Conservation (phyloP, 176 grass and related monocot genomes). For the Guadua angustifolia region DNA sequence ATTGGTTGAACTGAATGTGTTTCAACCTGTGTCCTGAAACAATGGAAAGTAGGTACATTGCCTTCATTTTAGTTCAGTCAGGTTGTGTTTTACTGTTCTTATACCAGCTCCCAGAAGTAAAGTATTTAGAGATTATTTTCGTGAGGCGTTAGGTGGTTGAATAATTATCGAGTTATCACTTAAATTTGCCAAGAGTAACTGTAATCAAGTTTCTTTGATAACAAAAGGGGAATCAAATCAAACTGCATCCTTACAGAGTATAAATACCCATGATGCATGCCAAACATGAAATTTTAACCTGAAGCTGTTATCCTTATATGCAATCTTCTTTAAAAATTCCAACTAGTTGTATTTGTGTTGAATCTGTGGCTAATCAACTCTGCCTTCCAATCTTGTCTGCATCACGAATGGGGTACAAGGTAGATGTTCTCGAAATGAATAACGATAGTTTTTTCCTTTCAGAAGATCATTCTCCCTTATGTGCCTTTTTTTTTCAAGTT, state of each 20-base stretch:
- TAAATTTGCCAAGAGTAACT: background rate
- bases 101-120: background rate
- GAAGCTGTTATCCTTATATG: background rate
- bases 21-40: background rate
- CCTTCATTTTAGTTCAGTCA: background rate
- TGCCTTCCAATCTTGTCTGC: background rate
- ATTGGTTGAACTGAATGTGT: background rate
- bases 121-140: background rate
- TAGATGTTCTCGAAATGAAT: slow-evolving; percentile 21
- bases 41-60: slow-evolving; percentile 34
- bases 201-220: slow-evolving; percentile 9
- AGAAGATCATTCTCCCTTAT: background rate
- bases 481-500: background rate
- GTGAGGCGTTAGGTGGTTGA: background rate
- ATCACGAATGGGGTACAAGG: background rate
- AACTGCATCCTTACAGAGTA: background rate
- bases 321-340: background rate
- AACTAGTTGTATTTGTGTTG: background rate
- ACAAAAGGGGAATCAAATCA: background rate
- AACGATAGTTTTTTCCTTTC: background rate
- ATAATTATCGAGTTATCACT: slow-evolving; percentile 4
- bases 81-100: slow-evolving; percentile 9
- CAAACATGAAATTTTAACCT: background rate
- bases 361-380: background rate
- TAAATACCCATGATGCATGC: background rate